Percentiles rank a stretch among this genome's conserved stretches.
phyloP scores from a whole-genome alignment of 805 yeast genomes.

The Starmera quercuum region DNA sequence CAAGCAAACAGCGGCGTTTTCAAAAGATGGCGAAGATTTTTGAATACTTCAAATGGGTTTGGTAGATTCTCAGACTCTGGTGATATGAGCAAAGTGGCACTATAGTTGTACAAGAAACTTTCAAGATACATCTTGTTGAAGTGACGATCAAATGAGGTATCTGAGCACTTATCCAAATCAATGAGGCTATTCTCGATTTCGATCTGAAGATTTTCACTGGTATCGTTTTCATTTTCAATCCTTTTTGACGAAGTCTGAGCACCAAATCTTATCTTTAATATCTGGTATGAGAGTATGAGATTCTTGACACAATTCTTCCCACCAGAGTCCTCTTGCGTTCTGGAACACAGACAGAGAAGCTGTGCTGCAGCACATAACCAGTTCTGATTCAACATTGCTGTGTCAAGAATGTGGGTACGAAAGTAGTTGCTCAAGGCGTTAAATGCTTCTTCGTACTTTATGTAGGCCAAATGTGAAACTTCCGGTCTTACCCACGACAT shows the following conservation, averaged over 20 bases:
- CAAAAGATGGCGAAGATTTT: slow-evolving; percentile 23
- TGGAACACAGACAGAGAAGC: slow-evolving; percentile 30
- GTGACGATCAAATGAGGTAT: slow-evolving; percentile 6
- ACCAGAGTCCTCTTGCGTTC: slow-evolving; percentile 21
- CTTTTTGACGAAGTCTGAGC: neutral
- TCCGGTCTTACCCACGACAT: slow-evolving; percentile 25
- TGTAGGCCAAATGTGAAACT: slow-evolving; percentile 16
- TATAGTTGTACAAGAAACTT: slow-evolving; percentile 35
- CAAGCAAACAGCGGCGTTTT: slow-evolving; percentile 28
- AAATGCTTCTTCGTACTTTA: slow-evolving; percentile 19
- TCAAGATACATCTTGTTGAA: slow-evolving; percentile 31
- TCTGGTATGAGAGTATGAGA: slow-evolving; percentile 27
- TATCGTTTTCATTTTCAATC: slow-evolving; percentile 7
- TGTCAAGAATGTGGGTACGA: neutral
- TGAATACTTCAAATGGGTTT: slow-evolving; percentile 33
- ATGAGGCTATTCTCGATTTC: slow-evolving; percentile 15
- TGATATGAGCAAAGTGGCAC: slow-evolving; percentile 30
- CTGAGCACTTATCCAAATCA: slow-evolving; percentile 1
- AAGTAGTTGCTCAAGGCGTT: slow-evolving; percentile 5
- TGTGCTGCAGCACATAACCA: slow-evolving; percentile 35
- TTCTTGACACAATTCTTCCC: slow-evolving; percentile 23
- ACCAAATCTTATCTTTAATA: slow-evolving; percentile 22
- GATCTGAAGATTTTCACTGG: slow-evolving; percentile 18
- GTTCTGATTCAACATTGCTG: slow-evolving; percentile 12
- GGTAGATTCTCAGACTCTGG: slow-evolving; percentile 26